Evolutionary conservation across 2,329 filamentous ascomycete genomes (phyloP).

Genomic region (Xenoacremonium recifei): DNA sequence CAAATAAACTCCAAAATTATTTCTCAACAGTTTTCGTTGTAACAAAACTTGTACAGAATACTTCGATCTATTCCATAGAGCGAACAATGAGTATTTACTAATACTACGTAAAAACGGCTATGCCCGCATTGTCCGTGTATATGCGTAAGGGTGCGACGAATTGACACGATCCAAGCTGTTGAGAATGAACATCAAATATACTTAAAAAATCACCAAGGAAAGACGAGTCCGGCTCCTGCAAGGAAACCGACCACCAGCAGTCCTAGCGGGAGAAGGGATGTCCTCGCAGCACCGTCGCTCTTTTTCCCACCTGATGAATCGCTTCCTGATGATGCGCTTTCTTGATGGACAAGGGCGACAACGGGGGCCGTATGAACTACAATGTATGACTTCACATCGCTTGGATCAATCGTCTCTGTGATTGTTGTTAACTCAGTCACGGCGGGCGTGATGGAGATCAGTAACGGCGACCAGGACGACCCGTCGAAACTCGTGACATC

Average conservation of each 20-base stretch:
- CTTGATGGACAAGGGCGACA: slow-evolving; percentile 14
- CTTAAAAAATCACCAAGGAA: slow-evolving; percentile 12
- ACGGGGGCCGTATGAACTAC: slow-evolving; percentile 8
- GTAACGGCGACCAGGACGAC: background rate
- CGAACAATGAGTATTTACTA: too few species aligned
- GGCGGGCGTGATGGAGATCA: slow-evolving; percentile 5
- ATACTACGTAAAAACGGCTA: too few species aligned
- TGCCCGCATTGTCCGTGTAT: too few species aligned
- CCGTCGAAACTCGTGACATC: slow-evolving; percentile 12
- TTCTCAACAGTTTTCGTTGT: too few species aligned
- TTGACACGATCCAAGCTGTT: too few species aligned
- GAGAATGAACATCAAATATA: too few species aligned
- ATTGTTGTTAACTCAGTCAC: background rate
- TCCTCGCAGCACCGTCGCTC: slow-evolving; percentile 3
- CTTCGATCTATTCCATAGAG: too few species aligned
- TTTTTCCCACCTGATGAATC: background rate
- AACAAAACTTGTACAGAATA: too few species aligned
- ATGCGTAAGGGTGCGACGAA: too few species aligned
- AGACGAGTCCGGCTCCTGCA: slow-evolving; percentile 12
- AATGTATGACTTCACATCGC: background rate
- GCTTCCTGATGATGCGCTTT: slow-evolving; percentile 8
- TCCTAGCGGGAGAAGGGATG: background rate
- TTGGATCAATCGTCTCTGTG: slow-evolving; percentile 1
- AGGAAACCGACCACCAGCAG: slow-evolving; percentile 9
- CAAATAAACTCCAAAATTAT: too few species aligned